These are phyloP conservation scores for Tricholoma terreum DNA, from an alignment of 768 basidiomycete genomes.

Conservation along the genomic window DNA sequence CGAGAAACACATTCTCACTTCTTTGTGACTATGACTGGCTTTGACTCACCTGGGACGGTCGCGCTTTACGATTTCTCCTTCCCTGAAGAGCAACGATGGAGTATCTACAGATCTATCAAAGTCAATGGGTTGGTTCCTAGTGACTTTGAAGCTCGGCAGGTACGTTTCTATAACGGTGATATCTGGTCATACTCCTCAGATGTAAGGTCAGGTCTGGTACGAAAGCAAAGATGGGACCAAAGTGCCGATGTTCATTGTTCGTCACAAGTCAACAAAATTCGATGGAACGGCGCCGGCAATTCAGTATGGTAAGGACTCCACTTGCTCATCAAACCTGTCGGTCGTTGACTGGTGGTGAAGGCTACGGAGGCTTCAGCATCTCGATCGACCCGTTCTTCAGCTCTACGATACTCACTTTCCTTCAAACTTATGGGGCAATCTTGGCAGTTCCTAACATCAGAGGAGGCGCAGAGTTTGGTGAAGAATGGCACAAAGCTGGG, in stretches of 20 bases:
- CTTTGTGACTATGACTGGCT: constrained; percentile 63
- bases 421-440: constrained; percentile 67
- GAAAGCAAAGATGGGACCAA: constrained; percentile 74
- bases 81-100: constrained; percentile 50
- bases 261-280: constrained; percentile 63
- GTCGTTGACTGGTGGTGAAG: constrained; percentile 27
- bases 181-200: not conserved
- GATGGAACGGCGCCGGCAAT: constrained; percentile 76
- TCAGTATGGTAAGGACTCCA: constrained; percentile 58
- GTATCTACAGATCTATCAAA: constrained; percentile 52
- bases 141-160: constrained; percentile 70
- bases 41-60: constrained; percentile 69
- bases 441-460: constrained; percentile 59
- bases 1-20: constrained; percentile 55
- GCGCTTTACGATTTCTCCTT: constrained; percentile 62
- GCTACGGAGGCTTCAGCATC: constrained; percentile 80
- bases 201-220: constrained; percentile 61
- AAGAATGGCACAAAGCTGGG: constrained; percentile 80
- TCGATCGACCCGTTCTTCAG: constrained; percentile 74
- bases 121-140: constrained; percentile 60
- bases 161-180: constrained; percentile 17
- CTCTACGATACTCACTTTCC: constrained; percentile 65
- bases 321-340: not conserved
- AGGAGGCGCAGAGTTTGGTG: constrained; percentile 77
- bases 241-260: constrained; percentile 84